These are phyloP conservation scores for Aspergillus hortae DNA, from an alignment of 2,329 filamentous ascomycete species.

Conservation along the genomic window DNA sequence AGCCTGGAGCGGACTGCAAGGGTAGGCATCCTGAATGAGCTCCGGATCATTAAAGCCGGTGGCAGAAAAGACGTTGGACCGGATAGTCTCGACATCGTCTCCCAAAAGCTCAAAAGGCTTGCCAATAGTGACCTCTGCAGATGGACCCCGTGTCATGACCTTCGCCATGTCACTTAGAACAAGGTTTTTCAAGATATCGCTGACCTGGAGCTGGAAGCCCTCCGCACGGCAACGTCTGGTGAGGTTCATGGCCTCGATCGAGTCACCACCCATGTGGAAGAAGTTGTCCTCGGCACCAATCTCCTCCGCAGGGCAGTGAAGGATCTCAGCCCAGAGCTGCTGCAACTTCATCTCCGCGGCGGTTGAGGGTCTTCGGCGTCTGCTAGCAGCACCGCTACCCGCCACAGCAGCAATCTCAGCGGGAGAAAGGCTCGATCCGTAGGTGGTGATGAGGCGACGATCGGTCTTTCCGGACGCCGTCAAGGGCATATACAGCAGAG, in stretches of 20 bases:
- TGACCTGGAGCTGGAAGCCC: conserved; percentile 14
- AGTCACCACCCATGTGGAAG: conserved; percentile 24
- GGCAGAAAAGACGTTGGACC: conserved; percentile 3
- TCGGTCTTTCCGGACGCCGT: conserved; percentile 40
- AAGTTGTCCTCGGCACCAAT: conserved; percentile 18
- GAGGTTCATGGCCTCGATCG: conserved; percentile 21
- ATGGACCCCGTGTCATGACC: conserved; percentile 2
- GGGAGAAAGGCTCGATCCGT: conserved; percentile 16
- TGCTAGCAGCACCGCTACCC: not conserved
- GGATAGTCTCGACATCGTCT: not conserved
- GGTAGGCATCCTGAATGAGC: conserved; percentile 25
- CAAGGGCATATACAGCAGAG: conserved; percentile 35
- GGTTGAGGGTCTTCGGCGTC: conserved; percentile 5
- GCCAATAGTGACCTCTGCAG: not conserved
- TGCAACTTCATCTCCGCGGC: conserved; percentile 8
- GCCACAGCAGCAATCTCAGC: conserved; percentile 1
- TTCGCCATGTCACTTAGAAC: conserved; percentile 32
- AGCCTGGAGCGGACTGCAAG: conserved; percentile 27
- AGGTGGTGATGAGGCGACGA: conserved; percentile 24
- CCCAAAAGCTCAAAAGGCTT: conserved; percentile 6
- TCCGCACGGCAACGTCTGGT: conserved; percentile 5
- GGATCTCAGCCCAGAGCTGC: conserved; percentile 10
- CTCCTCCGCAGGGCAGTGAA: conserved; percentile 1
- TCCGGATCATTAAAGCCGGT: conserved; percentile 11
- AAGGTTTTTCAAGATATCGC: conserved; percentile 24